phyloP scores from a whole-genome alignment of 495 filamentous ascomycete genomes.

The Daldinia decipiens region DNA sequence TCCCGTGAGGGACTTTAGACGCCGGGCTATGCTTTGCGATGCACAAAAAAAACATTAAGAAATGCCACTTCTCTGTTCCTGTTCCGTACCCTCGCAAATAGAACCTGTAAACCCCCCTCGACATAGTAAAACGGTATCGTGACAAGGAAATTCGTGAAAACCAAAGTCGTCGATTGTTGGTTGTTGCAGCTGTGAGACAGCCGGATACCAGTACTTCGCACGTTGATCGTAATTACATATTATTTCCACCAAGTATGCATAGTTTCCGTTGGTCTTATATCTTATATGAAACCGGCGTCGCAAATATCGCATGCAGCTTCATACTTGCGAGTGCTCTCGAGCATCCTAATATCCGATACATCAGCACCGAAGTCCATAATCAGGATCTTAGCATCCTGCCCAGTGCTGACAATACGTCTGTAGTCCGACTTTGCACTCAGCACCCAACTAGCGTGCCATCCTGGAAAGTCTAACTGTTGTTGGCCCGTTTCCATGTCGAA shows the following conservation, averaged over 20 bases:
- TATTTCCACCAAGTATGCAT: constrained; percentile 9
- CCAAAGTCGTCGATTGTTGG: background rate
- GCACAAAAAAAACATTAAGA: constrained; percentile 24
- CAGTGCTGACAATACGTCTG: constrained; percentile 88
- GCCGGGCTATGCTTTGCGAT: constrained; percentile 42
- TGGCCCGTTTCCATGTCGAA: constrained; percentile 82
- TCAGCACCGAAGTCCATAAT: constrained; percentile 88
- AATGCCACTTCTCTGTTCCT: constrained; percentile 14
- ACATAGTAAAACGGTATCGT: constrained; percentile 21
- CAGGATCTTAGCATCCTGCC: constrained; percentile 88
- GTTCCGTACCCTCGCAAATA: constrained; percentile 10
- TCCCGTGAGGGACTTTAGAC: constrained; percentile 36
- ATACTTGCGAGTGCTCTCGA: constrained; percentile 55
- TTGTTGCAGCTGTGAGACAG: background rate
- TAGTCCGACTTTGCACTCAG: constrained; percentile 95
- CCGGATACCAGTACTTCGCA: background rate
- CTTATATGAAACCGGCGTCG: constrained; percentile 46
- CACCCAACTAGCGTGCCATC: constrained; percentile 97
- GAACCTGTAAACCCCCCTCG: constrained; percentile 8
- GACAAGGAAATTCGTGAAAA: constrained; percentile 37
- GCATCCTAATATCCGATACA: constrained; percentile 62
- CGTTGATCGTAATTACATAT: constrained; percentile 26
- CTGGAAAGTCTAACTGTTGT: constrained; percentile 77
- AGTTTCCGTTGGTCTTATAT: background rate
- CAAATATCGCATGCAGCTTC: constrained; percentile 42